Evolutionary conservation across 805 yeast species (phyloP), one percentile per base, ranked within the genome.

Genomic region (Kuraishia piskuri): DNA sequence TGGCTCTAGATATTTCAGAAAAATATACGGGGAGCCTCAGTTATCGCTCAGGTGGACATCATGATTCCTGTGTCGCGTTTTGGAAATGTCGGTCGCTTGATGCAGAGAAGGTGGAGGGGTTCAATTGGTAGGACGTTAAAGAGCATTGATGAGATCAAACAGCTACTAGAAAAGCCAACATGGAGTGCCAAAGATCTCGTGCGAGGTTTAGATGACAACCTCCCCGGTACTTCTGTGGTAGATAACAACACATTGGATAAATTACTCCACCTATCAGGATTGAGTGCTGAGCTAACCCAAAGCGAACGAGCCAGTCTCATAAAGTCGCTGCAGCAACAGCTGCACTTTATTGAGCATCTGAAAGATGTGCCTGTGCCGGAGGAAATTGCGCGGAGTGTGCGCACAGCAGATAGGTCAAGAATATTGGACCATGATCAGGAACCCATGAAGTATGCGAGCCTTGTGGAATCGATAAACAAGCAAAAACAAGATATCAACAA

Each of bases 181-280:
- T 68, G 71, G 72, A 61, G 67, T 2, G 57, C 67, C 2, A 54
- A 55, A 24, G 62, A 64, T 50, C 50, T 59, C 26, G 23, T 66
- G 20, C 47, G 55, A 3, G 45, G 59, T 26, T 53, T 58, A 2
- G 40, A 54, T 1, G 53, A 56, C 7, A 26, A 52, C 3, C 52
- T 26, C 12, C 9, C 21, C 20, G 19, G 25, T 37, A 17, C 36
- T 3, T 51, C 50, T 0, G 45, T 51, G 22, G 50, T 67, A 3
- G 59, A 60, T 22, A 44, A 52, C 6, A 50, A 52, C 7, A 46
- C 62, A 26, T 46, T 69, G 4, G 47, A 54, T 23, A 76, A 70
- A 46, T 59, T 82, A 49, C 59, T 79, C 31, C 69, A 70, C 45
- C 61, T 82, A 21, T 76, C 86, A 0, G 86, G 87, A 0, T 58